Evolutionary conservation across 1,284 basidiomycete species (phyloP).

Genomic region (Hemileccinum hortonii): DNA sequence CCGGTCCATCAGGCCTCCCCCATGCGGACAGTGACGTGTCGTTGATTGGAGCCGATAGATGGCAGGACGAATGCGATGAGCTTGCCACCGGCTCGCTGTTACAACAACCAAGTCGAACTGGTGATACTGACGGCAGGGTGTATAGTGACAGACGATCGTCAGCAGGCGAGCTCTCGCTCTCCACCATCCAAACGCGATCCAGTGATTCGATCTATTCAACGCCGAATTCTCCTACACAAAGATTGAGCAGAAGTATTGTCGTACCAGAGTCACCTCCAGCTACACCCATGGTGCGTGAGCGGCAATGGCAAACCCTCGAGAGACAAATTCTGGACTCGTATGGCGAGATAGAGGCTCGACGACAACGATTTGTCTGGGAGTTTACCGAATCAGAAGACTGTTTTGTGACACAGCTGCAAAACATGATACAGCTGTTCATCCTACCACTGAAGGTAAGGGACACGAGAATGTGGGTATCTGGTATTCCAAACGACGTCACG

Average conservation of each 20-base stretch:
- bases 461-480: constrained; percentile 71
- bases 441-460: constrained; percentile 72
- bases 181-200: constrained; percentile 11
- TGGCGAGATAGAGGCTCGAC: constrained; percentile 51
- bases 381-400: constrained; percentile 66
- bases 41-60: constrained; percentile 44
- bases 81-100: constrained; percentile 55
- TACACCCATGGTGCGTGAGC: constrained; percentile 9
- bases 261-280: constrained; percentile 11
- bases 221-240: constrained; percentile 13
- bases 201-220: constrained; percentile 25
- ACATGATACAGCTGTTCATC: constrained; percentile 68
- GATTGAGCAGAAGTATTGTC: constrained; percentile 8
- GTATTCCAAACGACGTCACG: constrained; percentile 67
- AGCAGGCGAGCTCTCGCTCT: constrained; percentile 9
- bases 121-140: constrained; percentile 4
- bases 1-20: constrained; percentile 33
- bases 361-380: constrained; percentile 70
- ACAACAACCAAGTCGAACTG: constrained; percentile 37
- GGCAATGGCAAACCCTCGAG: constrained; percentile 25
- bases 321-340: constrained; percentile 32
- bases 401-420: constrained; percentile 66
- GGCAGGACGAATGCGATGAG: constrained; percentile 41
- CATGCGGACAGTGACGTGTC: constrained; percentile 51
- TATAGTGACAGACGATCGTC: constrained; percentile 11